phyloP scores from a whole-genome alignment of 257 asterid genomes.

The Forsythia viridissima region DNA sequence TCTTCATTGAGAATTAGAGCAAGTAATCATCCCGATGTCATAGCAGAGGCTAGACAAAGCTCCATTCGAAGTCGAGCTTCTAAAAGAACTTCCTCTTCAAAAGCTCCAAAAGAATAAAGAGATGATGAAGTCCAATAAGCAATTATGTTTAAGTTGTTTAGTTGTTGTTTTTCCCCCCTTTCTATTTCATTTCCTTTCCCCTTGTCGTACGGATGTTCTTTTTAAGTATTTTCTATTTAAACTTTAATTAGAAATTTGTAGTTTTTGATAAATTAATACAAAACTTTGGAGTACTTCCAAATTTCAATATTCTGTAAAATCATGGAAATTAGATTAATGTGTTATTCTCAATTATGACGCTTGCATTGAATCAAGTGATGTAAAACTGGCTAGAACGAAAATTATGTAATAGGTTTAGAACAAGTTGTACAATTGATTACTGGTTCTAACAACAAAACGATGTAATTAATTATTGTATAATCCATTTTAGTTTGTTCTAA shows the following conservation, averaged over 20 bases:
- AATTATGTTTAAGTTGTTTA: background rate
- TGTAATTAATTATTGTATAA: no score
- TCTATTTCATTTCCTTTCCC: no score
- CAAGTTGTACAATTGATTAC: background rate
- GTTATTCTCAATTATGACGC: background rate
- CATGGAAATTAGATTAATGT: background rate
- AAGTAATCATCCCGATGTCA: constrained; percentile 1
- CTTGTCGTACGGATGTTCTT: no score
- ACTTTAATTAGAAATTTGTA: no score
- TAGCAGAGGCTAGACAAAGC: background rate
- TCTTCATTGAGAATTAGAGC: constrained; percentile 6
- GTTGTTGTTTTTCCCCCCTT: no score
- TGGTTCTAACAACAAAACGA: background rate
- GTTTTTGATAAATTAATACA: no score
- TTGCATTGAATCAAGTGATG: background rate
- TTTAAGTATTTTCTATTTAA: no score
- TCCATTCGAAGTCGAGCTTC: no score
- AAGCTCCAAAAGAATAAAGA: background rate
- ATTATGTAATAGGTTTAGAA: no score
- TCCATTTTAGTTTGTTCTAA: background rate
- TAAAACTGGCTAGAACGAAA: background rate
- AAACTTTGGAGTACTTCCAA: background rate
- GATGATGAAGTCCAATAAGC: background rate
- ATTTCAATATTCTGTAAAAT: no score
- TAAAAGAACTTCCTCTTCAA: background rate